Evolutionary conservation across 208 protist species (phyloP), one percentile per base, ranked within the genome.

Genomic region (Crithidia expoeki): DNA sequence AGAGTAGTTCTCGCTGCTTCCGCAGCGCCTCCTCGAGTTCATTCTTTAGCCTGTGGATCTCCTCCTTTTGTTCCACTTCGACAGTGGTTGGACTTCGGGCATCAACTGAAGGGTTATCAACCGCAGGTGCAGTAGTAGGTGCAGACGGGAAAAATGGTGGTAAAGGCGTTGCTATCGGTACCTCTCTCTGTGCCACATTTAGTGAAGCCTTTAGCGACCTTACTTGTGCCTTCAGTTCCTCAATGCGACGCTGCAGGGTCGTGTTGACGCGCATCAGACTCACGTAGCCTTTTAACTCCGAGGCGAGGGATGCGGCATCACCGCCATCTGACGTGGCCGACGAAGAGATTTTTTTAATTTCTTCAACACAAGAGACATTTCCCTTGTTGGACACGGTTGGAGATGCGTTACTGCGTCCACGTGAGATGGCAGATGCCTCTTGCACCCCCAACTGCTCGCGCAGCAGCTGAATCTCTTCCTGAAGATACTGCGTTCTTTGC

Each of bases 251-350:
- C 56, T 84, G 82, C 53, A 89, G 70, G n/a, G 76, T 36, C 0
- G 78, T 59, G 76, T 94, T 92, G 17, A 91, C 19, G 10, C 71
- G 56, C 86, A 94, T 89, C 14, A 94, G 62, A 42, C 82, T 62
- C n/a, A 79, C 65, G 68, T 94, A 92, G 38, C 86, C 87, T 40
- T 85, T 89, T 33, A 84, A 11, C 51, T 90, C 85, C 33, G 82
- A 82, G 1, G 69, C 56, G 1, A 85, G 57, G 1, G 76, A 51
- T 0, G 63, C 63, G 0, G 74, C 72, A 23, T 85, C 68, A 5
- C 52, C 65, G 42, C 27, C 42, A 32, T 30, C 70, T 1, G 30
- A 40, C 27, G 28, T 21, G n/a, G 46, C 11, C 27, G 23, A 25
- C 16, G 68, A 56, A 46, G 28, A 36, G 19, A 2, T 7, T 19